Evolutionary conservation across 805 yeast genomes (phyloP), one percentile per base, ranked within the genome.

Genomic region (Dipodascopsis tothii): DNA sequence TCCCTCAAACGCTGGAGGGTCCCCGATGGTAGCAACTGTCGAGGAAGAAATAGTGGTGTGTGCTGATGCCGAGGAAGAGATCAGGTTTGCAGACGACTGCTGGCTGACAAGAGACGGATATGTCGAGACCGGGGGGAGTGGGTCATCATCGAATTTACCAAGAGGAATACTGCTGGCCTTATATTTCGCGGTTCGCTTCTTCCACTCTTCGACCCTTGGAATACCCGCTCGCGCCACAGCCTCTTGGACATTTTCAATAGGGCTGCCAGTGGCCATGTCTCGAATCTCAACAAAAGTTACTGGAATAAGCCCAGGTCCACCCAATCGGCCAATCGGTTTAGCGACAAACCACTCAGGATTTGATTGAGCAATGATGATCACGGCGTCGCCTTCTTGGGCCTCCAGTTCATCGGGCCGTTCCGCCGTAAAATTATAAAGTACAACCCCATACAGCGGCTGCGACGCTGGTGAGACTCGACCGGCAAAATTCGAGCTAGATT

Each of bases 261-360:
- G 70, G 55, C 71, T 67, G 43, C 81, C 76, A 1, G 84, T 71
- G 20, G 78, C 69, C 46, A 87, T 73, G 62, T 92, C 95, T 33
- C 90, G 77, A 30, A 90, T 74, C 58, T 86, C 84, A 20, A 92
- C 92, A 58, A 84, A 92, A 17, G 84, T 76, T 3, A 85, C 88
- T 0, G 99, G 98, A 5, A 92, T 94, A 37, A 92, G 71, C 1
- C 99, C 98, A 0, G 97, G 97, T 0, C 96, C 98, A 21, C 98
- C 59, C 32, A 92, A 69, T 43, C 96, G 71, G 47, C 90, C 94
- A 35, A 92, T 84, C 11, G 96, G 96, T 62, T 92, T 92, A 3
- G 96, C 97, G 47, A 92, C 92, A 56, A 87, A 88, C 99, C 99
- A 92, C 66, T 94, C 99, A 52, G 72, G 83, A 44, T 86, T 87